Evolutionary conservation across 495 filamentous ascomycete species (phyloP), one percentile per base, ranked within the genome.

Genomic region (Staphylotrichum longicolle): DNA sequence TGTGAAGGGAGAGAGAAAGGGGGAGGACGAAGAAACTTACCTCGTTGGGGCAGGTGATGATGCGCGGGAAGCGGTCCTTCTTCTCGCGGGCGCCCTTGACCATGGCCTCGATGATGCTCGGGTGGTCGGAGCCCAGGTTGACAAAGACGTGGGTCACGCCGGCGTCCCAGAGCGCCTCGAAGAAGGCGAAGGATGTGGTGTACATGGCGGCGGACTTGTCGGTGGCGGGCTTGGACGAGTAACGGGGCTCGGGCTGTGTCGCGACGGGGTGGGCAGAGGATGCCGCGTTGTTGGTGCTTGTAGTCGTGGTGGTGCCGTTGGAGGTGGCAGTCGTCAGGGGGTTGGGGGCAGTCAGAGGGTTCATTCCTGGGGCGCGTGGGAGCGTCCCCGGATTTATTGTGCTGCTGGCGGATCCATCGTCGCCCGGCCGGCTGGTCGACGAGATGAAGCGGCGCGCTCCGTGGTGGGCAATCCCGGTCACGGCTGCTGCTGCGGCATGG

Each of bases 41-140:
- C 77, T 96, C 92, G 67, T 96, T 96, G 2, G 92, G 93, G 71
- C 93, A 96, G 51, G 93, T 98, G 66, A 98, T 89, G 55, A 96
- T 91, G 42, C 78, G 85, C 33, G 93, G 93, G 66, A 96, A 96
- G 55, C 82, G 78, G 47, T 82, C 85, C 57, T 80, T 80, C 55
- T 67, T 80, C 64, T 86, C 83, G 59, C 77, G 75, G 53, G 91
- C 86, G 14, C 90, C 93, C 74, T 92, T 93, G 58, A 95, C 89
- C 77, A 98, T 96, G n/a, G 92, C 91, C 77, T 98, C 93, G 61
- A 97, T 85, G 67, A 98, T 96, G 62, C 74, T 88, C 10, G 92
- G 92, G 68, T 96, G 92, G 71, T 96, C 92, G n/a, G 90, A 92
- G 41, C 93, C 93, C 14, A 98, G 80, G 70, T 98, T 98, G 53